Evolutionary conservation across 2,329 filamentous ascomycete species (phyloP).

Genomic region (Xylariaceae sp.): DNA sequence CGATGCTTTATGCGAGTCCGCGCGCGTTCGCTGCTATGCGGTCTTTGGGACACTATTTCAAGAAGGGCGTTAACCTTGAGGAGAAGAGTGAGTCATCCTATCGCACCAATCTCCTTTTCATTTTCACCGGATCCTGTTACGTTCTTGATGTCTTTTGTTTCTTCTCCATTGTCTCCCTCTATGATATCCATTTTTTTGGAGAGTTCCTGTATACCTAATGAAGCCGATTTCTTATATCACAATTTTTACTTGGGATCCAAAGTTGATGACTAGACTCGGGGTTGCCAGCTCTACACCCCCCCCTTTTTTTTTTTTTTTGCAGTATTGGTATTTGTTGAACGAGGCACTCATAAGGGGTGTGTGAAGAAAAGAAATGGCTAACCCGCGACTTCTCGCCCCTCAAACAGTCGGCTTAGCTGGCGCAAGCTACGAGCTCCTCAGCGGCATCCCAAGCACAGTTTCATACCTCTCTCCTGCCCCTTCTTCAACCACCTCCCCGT

Average conservation of each 20-base stretch:
- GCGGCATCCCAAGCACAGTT: slow-evolving; percentile 57
- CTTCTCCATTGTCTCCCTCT: too few relatives aligned
- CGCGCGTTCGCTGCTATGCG: slow-evolving; percentile 52
- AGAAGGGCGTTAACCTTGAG: slow-evolving; percentile 50
- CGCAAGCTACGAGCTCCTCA: slow-evolving; percentile 66
- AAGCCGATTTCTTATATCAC: too few relatives aligned
- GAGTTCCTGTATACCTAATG: too few relatives aligned
- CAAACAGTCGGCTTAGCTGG: slow-evolving; percentile 42
- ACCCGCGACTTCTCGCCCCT: not conserved
- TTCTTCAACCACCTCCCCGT: slow-evolving; percentile 37
- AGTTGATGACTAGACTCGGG: too few relatives aligned
- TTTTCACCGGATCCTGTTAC: too few relatives aligned
- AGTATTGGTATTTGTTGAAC: too few relatives aligned
- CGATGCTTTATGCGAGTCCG: slow-evolving; percentile 63
- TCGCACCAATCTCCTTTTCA: too few relatives aligned
- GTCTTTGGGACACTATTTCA: slow-evolving; percentile 59
- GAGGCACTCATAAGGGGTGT: slow-evolving; percentile 32
- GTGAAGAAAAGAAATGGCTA: slow-evolving; percentile 43
- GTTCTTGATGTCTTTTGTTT: too few relatives aligned
- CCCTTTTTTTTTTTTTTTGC: too few relatives aligned
- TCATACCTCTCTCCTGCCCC: slow-evolving; percentile 51
- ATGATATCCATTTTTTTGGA: too few relatives aligned
- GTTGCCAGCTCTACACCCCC: too few relatives aligned
- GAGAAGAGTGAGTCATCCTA: slow-evolving; percentile 51
- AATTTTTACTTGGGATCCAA: too few relatives aligned